Percentiles rank a stretch among this genome's conserved stretches.
phyloP scores from a whole-genome alignment of 352 stramenopile genomes.

The Lagenidium giganteum region DNA sequence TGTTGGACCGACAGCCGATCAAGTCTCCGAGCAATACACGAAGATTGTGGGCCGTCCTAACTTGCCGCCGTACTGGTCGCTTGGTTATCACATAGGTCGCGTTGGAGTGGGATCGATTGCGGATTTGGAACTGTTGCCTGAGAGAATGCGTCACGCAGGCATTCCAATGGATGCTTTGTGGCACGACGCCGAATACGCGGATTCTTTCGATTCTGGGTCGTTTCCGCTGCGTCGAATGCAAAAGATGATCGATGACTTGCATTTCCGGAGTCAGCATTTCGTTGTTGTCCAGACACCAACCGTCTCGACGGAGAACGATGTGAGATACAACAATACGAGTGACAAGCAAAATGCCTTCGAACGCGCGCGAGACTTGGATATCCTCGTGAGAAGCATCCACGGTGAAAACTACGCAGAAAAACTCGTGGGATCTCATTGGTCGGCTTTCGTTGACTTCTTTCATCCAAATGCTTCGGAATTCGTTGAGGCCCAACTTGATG shows the following conservation, averaged over 20 bases:
- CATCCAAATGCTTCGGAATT: constrained; percentile 64
- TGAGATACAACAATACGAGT: neutral
- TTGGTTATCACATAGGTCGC: constrained; percentile 79
- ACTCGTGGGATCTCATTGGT: constrained; percentile 54
- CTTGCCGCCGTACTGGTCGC: constrained; percentile 81
- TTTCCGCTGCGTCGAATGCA: constrained; percentile 37
- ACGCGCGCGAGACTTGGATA: constrained; percentile 37
- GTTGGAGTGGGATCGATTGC: constrained; percentile 28
- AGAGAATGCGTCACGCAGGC: constrained; percentile 26
- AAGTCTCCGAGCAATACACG: constrained; percentile 76
- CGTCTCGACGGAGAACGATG: constrained; percentile 20
- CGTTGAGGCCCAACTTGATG: constrained; percentile 59
- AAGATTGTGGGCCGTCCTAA: constrained; percentile 60
- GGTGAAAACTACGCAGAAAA: constrained; percentile 67
- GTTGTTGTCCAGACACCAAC: constrained; percentile 64
- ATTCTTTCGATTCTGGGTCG: constrained; percentile 56
- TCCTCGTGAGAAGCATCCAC: constrained; percentile 75
- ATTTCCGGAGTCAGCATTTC: constrained; percentile 79
- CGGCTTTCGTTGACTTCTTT: constrained; percentile 83
- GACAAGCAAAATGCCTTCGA: constrained; percentile 21
- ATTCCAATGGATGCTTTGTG: constrained; percentile 80
- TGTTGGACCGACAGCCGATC: constrained; percentile 35
- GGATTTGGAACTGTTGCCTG: no score
- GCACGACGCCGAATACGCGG: constrained; percentile 64
- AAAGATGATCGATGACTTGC: constrained; percentile 69